Evolutionary conservation across 768 basidiomycete genomes (phyloP), one percentile per base, ranked within the genome.

Genomic region (Suillus decipiens): DNA sequence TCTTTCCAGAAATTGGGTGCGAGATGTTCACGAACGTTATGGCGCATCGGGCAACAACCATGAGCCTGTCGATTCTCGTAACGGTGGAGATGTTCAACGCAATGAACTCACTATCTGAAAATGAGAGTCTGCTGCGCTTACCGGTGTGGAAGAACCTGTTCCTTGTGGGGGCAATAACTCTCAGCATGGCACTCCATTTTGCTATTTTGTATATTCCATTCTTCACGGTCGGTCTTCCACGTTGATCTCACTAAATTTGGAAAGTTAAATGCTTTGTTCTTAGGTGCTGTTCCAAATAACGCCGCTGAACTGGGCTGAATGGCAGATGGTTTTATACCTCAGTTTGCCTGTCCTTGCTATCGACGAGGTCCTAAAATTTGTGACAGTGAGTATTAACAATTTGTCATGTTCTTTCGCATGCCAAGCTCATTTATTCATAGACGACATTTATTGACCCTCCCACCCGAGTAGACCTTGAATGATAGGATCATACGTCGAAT

Each of bases 1-100:
- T 82, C 62, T 98, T 97, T 85, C 89, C 96, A 1, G 85, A 92
- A 70, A 90, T 99, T 68, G 96, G 95, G 17, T 99, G 96, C 75
- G 85, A 87, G 68, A 99, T 99, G 91, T 99, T 98, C 78, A 89
- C 90, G 33, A 92, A 96, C 74, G 84, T 83, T 64, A 88, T 93
- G 84, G 80, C 96, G 14, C 88, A 88, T 69, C 85, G 85, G 17
- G 96, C 96, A 3, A 97, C 96, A 62, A 99, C 96, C 24, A 93
- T 99, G 84, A 96, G 93, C 67, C 80, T 99, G 39, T 98, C 96
- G 33, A 95, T 99, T 71, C 84, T 99, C 56, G 96, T 99, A 61
- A 95, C 90, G 2, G 88, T 96, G 60, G 94, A 96, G 78, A 96
- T 96, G 94, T 95, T 95, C 81, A 96, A 96, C 76, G 94, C 93